Percentiles rank a stretch among this genome's conserved stretches.
Conservation (phyloP, 2,329 filamentous ascomycete genomes). For the Fusarium xylarioides region DNA sequence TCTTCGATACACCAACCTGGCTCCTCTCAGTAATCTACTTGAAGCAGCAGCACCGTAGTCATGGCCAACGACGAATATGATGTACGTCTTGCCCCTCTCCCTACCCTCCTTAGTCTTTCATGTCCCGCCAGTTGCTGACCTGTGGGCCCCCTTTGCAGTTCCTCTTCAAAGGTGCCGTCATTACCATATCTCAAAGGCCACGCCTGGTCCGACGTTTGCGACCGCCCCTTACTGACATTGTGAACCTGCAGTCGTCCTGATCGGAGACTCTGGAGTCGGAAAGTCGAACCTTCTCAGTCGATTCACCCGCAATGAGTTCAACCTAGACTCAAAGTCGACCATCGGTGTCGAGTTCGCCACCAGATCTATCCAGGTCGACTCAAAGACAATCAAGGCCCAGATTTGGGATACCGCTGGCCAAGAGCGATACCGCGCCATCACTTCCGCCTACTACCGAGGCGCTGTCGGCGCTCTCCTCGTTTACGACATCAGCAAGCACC, state of each 20-base stretch:
- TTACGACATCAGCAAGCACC: conserved; percentile 99
- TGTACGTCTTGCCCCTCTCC: conserved; percentile 67
- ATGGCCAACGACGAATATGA: conserved; percentile 99
- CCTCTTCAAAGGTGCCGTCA: conserved; percentile 90
- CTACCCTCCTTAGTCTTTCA: conserved; percentile 19
- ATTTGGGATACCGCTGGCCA: conserved; percentile 99
- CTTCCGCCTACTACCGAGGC: conserved; percentile 97
- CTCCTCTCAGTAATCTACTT: conserved; percentile 19
- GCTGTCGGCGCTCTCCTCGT: conserved; percentile 97
- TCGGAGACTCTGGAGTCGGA: conserved; percentile 98
- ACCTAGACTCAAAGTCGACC: conserved; percentile 98
- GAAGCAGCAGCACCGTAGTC: conserved; percentile 51
- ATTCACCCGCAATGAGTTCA: conserved; percentile 99
- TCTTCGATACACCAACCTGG: conserved; percentile 24
- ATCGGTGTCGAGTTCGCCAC: conserved; percentile 99
- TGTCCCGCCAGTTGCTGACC: conserved; percentile 45
- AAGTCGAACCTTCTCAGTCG: conserved; percentile 99
- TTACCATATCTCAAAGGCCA: conserved; percentile 33
- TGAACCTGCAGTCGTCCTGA: conserved; percentile 81
- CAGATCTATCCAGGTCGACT: conserved; percentile 97
- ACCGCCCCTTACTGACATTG: conserved; percentile 45
- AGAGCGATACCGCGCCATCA: conserved; percentile 98
- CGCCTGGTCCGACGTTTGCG: conserved; percentile 23
- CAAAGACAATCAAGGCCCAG: conserved; percentile 99
- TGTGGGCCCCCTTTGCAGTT: conserved; percentile 69